Evolutionary conservation across 805 yeast species (phyloP).

Genomic region (Schwanniomyces pseudopolymorphus): DNA sequence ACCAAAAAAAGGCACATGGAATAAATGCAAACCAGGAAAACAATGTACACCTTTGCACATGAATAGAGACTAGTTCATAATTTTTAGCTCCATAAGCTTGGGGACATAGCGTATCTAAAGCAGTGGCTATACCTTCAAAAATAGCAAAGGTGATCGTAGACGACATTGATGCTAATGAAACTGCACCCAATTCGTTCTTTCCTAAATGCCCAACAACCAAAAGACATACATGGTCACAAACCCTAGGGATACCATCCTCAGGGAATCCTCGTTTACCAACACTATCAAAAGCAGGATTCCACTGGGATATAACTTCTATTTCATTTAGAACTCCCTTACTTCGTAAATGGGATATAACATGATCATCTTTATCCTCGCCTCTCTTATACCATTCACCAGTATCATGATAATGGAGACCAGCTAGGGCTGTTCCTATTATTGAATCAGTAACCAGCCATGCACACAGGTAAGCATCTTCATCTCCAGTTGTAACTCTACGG

Average conservation of each 20-base stretch:
- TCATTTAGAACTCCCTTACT: no score
- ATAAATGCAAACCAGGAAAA: slow-evolving; percentile 34
- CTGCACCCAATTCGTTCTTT: slow-evolving; percentile 45
- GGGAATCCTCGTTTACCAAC: no score
- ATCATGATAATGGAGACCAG: no score
- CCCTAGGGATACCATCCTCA: no score
- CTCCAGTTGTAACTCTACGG: background rate
- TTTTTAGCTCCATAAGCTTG: slow-evolving; percentile 47
- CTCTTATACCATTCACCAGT: no score
- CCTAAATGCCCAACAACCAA: slow-evolving; percentile 48
- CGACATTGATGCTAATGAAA: slow-evolving; percentile 44
- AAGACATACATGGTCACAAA: slow-evolving; percentile 24
- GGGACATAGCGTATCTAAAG: slow-evolving; percentile 45
- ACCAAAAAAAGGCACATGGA: slow-evolving; percentile 43
- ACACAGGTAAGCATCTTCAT: background rate
- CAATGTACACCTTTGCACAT: slow-evolving; percentile 38
- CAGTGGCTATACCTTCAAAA: slow-evolving; percentile 47
- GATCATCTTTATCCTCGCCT: no score
- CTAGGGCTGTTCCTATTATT: background rate
- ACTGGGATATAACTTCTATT: no score
- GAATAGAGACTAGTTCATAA: slow-evolving; percentile 33
- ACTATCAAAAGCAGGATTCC: no score
- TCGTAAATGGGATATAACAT: no score
- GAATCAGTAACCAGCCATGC: background rate
- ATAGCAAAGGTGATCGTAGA: slow-evolving; percentile 44